Evolutionary conservation across 768 basidiomycete species (phyloP), one percentile per base, ranked within the genome.

Genomic region (Leccinum longicurvipes): DNA sequence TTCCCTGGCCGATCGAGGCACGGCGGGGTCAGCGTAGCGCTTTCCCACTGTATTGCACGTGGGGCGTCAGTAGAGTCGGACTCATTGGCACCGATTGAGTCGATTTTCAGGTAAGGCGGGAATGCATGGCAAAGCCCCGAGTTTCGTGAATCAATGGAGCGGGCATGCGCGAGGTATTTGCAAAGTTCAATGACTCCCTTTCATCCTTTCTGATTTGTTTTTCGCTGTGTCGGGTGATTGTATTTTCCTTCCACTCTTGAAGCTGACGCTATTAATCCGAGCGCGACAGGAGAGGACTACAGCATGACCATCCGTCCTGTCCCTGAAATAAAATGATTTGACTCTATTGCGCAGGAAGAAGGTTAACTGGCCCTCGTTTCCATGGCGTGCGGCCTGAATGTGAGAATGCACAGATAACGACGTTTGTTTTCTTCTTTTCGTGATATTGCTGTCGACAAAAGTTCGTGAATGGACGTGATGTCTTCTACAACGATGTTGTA

Each of bases 371-470:
- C n/a, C n/a, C n/a, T n/a, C n/a, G n/a, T n/a, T n/a, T n/a, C n/a
- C n/a, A n/a, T n/a, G n/a, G n/a, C n/a, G n/a, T n/a, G n/a, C n/a
- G n/a, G n/a, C n/a, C 85, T 17, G 89, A 91, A 9, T 93, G 90
- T 89, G 87, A 92, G 53, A 86, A 86, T 62, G 76, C 83, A 4
- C 82, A 86, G 54, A 87, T 93, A 54, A 89, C 87, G 34, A 86
- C 86, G 90, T 89, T 61, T 9, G 71, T 70, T 44, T 15, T 9
- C 27, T 36, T 17, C 28, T 31, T 21, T 57, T 15, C 9, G 14
- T n/a, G n/a, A n/a, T n/a, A 6, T 9, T 4, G 21, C 10, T 42
- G 0, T 11, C 4, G n/a, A 14, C 25, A 42, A 19, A 14, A n/a
- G 12, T 12, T n/a, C n/a, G n/a, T n/a, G n/a, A n/a, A n/a, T n/a